Conservation (phyloP, 441 rosid species). For the Corymbia citriodora region DNA sequence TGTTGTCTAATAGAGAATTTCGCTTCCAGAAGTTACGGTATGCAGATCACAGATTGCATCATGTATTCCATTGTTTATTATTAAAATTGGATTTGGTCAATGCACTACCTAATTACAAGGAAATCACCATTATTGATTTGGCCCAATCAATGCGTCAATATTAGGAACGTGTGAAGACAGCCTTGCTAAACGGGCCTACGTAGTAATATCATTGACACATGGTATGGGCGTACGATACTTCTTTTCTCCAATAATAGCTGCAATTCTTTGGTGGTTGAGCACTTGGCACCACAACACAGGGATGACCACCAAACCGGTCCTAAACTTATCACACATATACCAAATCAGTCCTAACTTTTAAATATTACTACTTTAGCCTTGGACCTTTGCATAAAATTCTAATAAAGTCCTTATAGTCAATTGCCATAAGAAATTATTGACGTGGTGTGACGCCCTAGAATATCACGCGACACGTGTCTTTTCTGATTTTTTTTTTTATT, state of each 20-base stretch:
- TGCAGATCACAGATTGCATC: background rate
- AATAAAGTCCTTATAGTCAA: background rate
- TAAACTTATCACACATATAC: accelerated
- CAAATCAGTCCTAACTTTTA: accelerated
- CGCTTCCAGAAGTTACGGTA: background rate
- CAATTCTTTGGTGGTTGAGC: background rate
- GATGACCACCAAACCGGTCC: background rate
- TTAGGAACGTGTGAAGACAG: background rate
- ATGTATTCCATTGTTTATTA: background rate
- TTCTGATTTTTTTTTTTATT: no score
- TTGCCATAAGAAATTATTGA: background rate
- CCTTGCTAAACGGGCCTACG: background rate
- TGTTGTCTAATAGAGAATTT: background rate
- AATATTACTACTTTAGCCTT: background rate
- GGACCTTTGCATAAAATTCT: background rate
- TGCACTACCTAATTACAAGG: background rate
- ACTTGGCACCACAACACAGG: background rate
- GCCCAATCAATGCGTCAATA: background rate
- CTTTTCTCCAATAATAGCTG: background rate
- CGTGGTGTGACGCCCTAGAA: background rate
- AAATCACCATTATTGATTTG: background rate
- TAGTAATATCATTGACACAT: background rate
- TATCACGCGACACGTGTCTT: no score
- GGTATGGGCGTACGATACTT: background rate
- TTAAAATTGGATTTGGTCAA: background rate